Conservation (phyloP, 164 flowering plant species). For the Liriodendron chinense region DNA sequence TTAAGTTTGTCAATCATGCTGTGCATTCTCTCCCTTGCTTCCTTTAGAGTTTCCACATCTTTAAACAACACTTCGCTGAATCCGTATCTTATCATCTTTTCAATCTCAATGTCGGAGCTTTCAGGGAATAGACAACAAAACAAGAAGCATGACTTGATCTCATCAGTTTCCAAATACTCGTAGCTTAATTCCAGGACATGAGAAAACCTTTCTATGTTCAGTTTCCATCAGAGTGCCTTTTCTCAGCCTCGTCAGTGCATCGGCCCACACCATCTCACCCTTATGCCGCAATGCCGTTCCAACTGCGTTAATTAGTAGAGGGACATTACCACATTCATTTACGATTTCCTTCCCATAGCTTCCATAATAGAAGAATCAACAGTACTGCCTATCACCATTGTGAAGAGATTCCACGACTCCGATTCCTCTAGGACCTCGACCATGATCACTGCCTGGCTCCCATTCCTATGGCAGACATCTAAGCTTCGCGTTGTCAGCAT, state of each 20-base stretch:
- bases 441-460: neutral
- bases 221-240: conserved; percentile 3
- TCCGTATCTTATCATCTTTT: conserved; percentile 4
- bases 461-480: neutral
- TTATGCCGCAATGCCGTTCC: conserved; percentile 18
- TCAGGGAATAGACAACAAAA: conserved; percentile 22
- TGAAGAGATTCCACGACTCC: conserved; percentile 24
- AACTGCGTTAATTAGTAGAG: conserved; percentile 19
- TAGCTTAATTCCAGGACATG: conserved; percentile 15
- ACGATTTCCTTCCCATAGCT: conserved; percentile 6
- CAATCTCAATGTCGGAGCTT: neutral
- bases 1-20: conserved; percentile 6
- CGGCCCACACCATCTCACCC: conserved; percentile 5
- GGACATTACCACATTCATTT: conserved; percentile 25
- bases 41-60: conserved; percentile 8
- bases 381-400: conserved; percentile 7
- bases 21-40: conserved; percentile 4
- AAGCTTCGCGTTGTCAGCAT: neutral
- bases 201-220: conserved; percentile 12
- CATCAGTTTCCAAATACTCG: conserved; percentile 14
- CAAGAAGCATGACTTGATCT: conserved; percentile 15
- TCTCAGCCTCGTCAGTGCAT: conserved; percentile 6
- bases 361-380: neutral
- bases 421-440: conserved; percentile 1
- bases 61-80: conserved; percentile 10